These are phyloP conservation scores for Coleophoma crateriformis DNA, from an alignment of 2,329 filamentous ascomycete species.

Conservation along the genomic window DNA sequence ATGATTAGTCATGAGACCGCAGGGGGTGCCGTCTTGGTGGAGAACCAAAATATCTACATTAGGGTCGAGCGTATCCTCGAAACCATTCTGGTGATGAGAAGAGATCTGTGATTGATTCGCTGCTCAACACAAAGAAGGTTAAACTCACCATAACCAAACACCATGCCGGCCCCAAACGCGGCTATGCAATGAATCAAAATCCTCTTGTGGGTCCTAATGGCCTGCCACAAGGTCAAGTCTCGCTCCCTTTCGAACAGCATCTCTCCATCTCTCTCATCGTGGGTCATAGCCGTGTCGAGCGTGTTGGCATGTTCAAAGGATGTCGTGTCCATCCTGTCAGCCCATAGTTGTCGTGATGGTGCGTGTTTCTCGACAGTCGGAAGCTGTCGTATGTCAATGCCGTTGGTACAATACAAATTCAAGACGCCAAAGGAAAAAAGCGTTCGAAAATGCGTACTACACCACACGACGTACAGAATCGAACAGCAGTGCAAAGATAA, in stretches of 20 bases:
- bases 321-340: not conserved
- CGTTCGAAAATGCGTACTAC: not conserved
- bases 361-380: not conserved
- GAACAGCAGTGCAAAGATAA: not conserved
- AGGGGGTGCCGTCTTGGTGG: too few relatives aligned
- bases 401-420: not conserved
- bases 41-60: too few relatives aligned
- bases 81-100: not conserved
- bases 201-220: not conserved
- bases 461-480: not conserved
- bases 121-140: too few relatives aligned
- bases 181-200: not conserved
- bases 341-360: not conserved
- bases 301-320: not conserved
- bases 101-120: too few relatives aligned
- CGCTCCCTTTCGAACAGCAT: not conserved
- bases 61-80: not conserved
- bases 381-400: not conserved
- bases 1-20: not conserved
- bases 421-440: not conserved
- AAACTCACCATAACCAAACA: not conserved
- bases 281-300: not conserved
- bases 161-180: slow-evolving; percentile 1
- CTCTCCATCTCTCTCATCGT: not conserved
- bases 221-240: not conserved